Percentiles rank a stretch among this genome's conserved stretches.
These are phyloP conservation scores for Penicillium cinerascens DNA, from an alignment of 495 filamentous ascomycete genomes.

Conservation along the genomic window DNA sequence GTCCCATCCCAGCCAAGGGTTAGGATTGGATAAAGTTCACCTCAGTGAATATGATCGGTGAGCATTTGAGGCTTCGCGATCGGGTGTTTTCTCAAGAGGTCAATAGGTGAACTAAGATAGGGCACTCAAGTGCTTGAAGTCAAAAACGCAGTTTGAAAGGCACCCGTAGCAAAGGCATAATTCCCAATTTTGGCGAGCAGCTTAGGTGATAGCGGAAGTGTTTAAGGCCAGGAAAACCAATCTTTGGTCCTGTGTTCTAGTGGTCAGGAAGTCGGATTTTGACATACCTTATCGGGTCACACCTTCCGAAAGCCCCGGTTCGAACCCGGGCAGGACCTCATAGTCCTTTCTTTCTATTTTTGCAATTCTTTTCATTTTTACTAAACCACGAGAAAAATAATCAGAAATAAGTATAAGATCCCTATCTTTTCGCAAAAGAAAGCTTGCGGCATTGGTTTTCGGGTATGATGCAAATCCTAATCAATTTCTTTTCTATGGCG, in stretches of 20 bases:
- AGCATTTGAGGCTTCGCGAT: too few relatives aligned
- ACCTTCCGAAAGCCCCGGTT: background rate
- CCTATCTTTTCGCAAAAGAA: too few relatives aligned
- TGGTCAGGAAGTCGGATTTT: background rate
- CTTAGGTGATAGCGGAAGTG: background rate
- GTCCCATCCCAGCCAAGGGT: too few relatives aligned
- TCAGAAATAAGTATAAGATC: background rate
- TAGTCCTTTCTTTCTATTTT: background rate
- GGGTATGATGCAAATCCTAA: background rate
- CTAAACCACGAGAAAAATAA: too few relatives aligned
- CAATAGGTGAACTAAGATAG: too few relatives aligned
- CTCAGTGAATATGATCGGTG: too few relatives aligned
- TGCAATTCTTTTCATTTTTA: background rate
- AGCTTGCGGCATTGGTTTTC: too few relatives aligned
- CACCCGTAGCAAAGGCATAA: background rate
- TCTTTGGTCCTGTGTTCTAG: background rate
- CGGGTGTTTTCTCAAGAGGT: too few relatives aligned
- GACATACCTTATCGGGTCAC: background rate
- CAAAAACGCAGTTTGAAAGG: too few relatives aligned
- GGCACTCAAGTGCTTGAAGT: too few relatives aligned
- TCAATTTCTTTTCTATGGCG: background rate
- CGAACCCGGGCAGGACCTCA: background rate
- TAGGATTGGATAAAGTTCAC: too few relatives aligned
- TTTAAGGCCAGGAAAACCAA: background rate
- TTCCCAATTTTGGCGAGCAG: background rate